Percentiles rank a stretch among this genome's conserved stretches.
These are phyloP conservation scores for Shiraia bambusicola DNA, from an alignment of 2,329 filamentous ascomycete species.

Conservation along the genomic window DNA sequence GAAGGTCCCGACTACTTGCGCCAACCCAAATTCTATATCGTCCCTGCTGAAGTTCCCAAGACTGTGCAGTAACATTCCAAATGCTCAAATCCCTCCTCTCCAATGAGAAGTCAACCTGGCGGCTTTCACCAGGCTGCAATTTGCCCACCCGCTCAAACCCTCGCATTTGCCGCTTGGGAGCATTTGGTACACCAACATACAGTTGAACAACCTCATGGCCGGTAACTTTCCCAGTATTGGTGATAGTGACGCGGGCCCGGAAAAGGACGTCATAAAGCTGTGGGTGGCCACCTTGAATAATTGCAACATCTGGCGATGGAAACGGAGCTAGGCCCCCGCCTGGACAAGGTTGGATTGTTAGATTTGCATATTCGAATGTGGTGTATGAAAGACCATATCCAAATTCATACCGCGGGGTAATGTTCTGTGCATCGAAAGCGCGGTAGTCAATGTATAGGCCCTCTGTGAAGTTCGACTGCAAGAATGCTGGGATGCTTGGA, in stretches of 20 bases:
- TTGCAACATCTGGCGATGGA: conserved; percentile 11
- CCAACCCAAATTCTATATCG: conserved; percentile 36
- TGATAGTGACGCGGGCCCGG: conserved; percentile 64
- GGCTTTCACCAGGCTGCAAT: conserved; percentile 66
- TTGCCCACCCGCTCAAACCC: conserved; percentile 72
- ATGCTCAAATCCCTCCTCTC: conserved; percentile 79
- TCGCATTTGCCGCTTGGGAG: conserved; percentile 66
- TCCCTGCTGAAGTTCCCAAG: conserved; percentile 64
- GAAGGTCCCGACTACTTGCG: conserved; percentile 40
- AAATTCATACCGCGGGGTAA: conserved; percentile 74
- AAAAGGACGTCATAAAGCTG: conserved; percentile 67
- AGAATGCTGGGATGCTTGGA: conserved; percentile 58
- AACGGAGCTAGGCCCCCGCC: conserved; percentile 32
- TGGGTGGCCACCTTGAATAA: conserved; percentile 40
- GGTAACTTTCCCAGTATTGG: conserved; percentile 64
- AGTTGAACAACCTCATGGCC: conserved; percentile 74
- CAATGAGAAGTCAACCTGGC: conserved; percentile 65
- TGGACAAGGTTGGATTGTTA: conserved; percentile 57
- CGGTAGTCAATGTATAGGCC: conserved; percentile 81
- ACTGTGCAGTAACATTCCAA: conserved; percentile 74
- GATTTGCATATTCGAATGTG: conserved; percentile 68
- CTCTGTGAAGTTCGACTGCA: conserved; percentile 74
- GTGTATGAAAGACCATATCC: conserved; percentile 76
- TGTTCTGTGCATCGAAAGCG: conserved; percentile 65
- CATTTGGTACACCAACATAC: conserved; percentile 64